Percentiles rank a stretch among this genome's conserved stretches.
Conservation (phyloP, 495 filamentous ascomycete species). For the Podospora bellae-mahoneyi region DNA sequence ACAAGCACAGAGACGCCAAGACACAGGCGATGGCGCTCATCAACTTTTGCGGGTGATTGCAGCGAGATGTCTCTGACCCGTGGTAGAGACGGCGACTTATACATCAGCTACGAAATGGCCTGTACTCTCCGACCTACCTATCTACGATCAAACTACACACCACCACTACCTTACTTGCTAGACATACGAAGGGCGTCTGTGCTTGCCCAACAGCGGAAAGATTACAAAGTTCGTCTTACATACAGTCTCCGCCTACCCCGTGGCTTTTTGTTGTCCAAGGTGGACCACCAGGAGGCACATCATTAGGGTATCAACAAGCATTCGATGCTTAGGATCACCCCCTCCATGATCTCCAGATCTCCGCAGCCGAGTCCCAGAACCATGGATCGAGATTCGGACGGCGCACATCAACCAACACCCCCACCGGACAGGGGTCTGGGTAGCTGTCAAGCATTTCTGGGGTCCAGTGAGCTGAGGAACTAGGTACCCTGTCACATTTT, state of each 20-base stretch:
- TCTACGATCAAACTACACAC: neutral
- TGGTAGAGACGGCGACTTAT: neutral
- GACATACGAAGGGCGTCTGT: neutral
- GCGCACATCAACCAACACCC: constrained; percentile 7
- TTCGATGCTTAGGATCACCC: neutral
- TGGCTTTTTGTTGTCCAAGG: neutral
- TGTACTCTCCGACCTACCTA: neutral
- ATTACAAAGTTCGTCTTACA: neutral
- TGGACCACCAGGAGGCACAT: neutral
- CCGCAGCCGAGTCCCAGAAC: constrained; percentile 15
- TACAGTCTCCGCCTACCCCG: neutral
- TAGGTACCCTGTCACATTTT: neutral
- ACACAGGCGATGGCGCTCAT: neutral
- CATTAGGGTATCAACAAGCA: neutral
- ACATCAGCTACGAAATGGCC: neutral
- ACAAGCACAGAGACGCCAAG: neutral
- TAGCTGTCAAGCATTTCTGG: constrained; percentile 1
- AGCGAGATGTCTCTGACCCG: neutral
- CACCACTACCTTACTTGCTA: neutral
- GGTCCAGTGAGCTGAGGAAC: neutral
- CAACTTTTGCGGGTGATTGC: neutral
- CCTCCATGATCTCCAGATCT: constrained; percentile 13
- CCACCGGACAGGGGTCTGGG: neutral
- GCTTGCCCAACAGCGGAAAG: neutral
- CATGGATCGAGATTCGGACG: constrained; percentile 16